Base-by-base conservation (phyloP, 2,329 filamentous ascomycete species). In the Bipolaris gigantea region DNA sequence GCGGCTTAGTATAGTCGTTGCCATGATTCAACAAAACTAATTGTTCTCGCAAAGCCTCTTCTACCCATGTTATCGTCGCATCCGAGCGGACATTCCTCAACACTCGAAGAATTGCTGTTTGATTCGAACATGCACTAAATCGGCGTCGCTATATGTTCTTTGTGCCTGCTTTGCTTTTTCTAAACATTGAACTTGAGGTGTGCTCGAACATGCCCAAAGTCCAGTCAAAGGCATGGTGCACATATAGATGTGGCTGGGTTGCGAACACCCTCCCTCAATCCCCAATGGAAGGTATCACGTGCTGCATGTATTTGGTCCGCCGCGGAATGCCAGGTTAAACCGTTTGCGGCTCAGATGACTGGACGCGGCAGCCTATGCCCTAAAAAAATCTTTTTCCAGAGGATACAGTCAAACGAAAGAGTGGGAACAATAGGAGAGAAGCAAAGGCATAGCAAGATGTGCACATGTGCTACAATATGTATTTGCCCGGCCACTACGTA, bases 131-230 rank as follows among this genome's bases (percentile, higher is more conserved):
- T 38, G n/a, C 38, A 49, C 47, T 48, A 38, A 13, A 39, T 9
- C 41, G 35, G 45, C 30, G 21, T 18, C 21, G 35, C 27, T 60
- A 56, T 65, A 54, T 64, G 55, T 64, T 52, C 41, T 50, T 55
- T 65, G 55, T 65, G 60, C 56, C 55, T 45, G 53, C 40, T 54
- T 56, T 51, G 19, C 36, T 60, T 41, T 55, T 56, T 63, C 38
- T 55, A 56, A 36, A 21, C 19, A 32, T 33, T n/a, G 47, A 36
- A 40, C 27, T 38, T 39, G 13, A 19, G 33, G 32, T 5, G 19
- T 48, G 43, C 48, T 54, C 38, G 38, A 42, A 36, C 41, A 58
- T 45, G 42, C 27, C 39, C 48, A 30, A 32, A 15, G 27, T 50
- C 50, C 27, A 38, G 27, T 42, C 18, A 46, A 48, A 30, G 10